These are phyloP conservation scores for Mycena floridula DNA, from an alignment of 768 basidiomycete genomes.

Conservation along the genomic window DNA sequence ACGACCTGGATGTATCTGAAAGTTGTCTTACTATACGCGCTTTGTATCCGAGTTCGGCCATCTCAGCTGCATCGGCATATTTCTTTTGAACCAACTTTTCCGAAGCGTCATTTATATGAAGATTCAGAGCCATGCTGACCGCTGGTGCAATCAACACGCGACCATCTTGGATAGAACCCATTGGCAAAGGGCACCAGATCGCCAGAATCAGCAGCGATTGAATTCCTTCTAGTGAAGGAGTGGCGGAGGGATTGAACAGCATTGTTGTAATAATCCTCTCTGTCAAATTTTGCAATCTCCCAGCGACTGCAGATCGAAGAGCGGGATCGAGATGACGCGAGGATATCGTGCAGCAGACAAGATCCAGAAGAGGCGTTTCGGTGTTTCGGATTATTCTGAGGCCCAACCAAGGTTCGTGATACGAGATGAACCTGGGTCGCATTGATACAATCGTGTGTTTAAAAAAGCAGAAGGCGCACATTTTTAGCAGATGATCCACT, in stretches of 20 bases:
- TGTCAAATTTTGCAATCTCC: slow-evolving; percentile 33
- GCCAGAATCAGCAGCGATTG: slow-evolving; percentile 35
- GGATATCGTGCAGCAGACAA: slow-evolving; percentile 41
- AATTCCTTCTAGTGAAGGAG: slow-evolving; percentile 36
- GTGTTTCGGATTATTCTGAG: slow-evolving; percentile 27
- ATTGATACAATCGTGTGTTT: not conserved
- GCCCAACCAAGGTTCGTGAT: slow-evolving; percentile 38
- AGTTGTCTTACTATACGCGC: slow-evolving; percentile 27
- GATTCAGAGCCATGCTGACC: slow-evolving; percentile 37
- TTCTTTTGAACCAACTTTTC: slow-evolving; percentile 18
- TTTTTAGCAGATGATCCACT: slow-evolving; percentile 27
- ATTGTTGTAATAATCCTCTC: slow-evolving; percentile 32
- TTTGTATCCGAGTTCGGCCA: slow-evolving; percentile 25
- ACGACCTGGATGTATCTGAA: not conserved
- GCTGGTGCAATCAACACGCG: slow-evolving; percentile 30
- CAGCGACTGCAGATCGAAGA: slow-evolving; percentile 27
- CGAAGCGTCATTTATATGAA: slow-evolving; percentile 31
- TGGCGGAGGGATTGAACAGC: slow-evolving; percentile 28
- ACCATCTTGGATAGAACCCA: slow-evolving; percentile 20
- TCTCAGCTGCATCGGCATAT: slow-evolving; percentile 14
- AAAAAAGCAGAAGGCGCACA: slow-evolving; percentile 19
- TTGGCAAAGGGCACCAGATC: slow-evolving; percentile 21
- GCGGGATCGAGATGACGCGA: slow-evolving; percentile 35
- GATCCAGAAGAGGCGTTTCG: slow-evolving; percentile 27
- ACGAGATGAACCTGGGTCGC: slow-evolving; percentile 31